Conservation (phyloP, 2,329 filamentous ascomycete species). For the Trichophaea hybrida region DNA sequence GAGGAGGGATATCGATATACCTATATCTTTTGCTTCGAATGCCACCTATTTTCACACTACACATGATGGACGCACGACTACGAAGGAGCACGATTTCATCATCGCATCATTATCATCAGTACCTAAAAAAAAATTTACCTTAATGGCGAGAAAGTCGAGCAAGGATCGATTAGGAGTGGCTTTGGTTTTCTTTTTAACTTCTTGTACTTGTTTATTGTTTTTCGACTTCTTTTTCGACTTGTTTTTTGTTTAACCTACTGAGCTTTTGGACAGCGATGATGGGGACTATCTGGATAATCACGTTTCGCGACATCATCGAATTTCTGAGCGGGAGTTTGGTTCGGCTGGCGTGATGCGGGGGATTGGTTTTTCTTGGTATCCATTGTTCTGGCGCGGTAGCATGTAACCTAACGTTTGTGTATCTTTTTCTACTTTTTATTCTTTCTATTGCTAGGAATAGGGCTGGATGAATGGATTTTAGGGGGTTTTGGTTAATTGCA, state of each 20-base stretch:
- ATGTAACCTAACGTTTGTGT: neutral
- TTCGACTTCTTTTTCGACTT: constrained; percentile 1
- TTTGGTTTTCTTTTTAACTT: constrained; percentile 14
- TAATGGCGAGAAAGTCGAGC: neutral
- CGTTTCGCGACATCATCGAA: neutral
- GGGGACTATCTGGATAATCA: neutral
- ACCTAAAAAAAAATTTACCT: neutral
- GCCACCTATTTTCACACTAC: neutral
- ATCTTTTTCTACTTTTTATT: neutral
- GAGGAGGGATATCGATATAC: neutral
- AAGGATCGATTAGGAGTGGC: constrained; percentile 1
- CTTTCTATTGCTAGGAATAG: neutral
- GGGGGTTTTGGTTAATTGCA: neutral
- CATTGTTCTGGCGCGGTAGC: neutral
- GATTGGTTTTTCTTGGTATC: neutral
- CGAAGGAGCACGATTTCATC: constrained; percentile 8
- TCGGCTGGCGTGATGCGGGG: no score
- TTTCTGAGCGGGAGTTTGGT: no score
- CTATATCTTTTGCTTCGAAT: neutral
- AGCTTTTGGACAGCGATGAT: neutral
- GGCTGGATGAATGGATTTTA: neutral
- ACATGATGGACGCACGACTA: neutral
- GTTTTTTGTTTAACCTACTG: neutral
- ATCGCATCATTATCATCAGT: neutral
- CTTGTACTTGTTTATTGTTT: constrained; percentile 8